Conservation (phyloP, 176 grass and related monocot species). For the Musa troglodytarum region DNA sequence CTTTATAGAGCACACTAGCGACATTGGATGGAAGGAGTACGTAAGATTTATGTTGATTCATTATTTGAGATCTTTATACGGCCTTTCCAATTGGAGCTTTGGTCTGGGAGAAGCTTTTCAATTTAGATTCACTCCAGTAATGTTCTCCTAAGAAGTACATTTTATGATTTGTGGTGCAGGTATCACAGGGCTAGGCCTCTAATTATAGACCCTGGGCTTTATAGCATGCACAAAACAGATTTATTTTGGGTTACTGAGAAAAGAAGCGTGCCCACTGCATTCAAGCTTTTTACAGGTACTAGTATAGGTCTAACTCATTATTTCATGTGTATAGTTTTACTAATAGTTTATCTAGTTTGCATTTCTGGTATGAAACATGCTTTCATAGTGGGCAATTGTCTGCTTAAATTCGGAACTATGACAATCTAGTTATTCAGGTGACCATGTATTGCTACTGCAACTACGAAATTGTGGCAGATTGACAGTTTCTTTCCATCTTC, state of each 20-base stretch:
- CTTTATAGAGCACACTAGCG: constrained; percentile 75
- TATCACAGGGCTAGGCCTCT: constrained; percentile 92
- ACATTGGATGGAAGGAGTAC: constrained; percentile 63
- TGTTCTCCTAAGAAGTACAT: background rate
- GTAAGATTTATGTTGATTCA: background rate
- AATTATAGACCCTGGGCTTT: constrained; percentile 92
- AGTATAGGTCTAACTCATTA: background rate
- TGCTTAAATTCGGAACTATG: background rate
- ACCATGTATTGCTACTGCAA: background rate
- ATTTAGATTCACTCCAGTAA: background rate
- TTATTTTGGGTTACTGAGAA: constrained; percentile 98
- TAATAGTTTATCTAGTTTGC: no score
- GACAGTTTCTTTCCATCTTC: background rate
- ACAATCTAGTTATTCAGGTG: background rate
- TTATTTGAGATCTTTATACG: background rate
- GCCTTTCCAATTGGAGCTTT: background rate
- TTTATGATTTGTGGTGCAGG: constrained; percentile 32
- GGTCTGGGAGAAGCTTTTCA: background rate
- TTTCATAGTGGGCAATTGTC: background rate
- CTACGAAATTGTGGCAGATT: background rate
- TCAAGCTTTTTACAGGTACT: constrained; percentile 96
- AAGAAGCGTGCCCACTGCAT: constrained; percentile 84
- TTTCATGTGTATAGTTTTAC: background rate
- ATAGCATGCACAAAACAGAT: constrained; percentile 76
- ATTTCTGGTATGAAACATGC: background rate